These are phyloP conservation scores for Melastoma malabathricum DNA, from an alignment of 345 rosid genomes.

Conservation along the genomic window DNA sequence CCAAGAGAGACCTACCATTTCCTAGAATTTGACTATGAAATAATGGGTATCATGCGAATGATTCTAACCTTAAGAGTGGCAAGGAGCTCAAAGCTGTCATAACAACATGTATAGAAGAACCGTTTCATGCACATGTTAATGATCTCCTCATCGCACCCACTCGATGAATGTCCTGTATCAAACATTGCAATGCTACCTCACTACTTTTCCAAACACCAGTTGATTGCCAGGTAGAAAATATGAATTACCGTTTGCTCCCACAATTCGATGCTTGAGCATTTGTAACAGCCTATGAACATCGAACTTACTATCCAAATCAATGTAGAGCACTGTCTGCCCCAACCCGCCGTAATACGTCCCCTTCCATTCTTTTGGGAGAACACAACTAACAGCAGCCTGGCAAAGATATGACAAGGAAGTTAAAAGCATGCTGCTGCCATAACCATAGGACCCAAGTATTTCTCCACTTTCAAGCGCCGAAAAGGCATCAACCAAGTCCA, in stretches of 20 bases:
- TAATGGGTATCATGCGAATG: conserved; percentile 1
- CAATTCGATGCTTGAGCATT: conserved; percentile 43
- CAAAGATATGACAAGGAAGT: not conserved
- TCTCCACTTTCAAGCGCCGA: not conserved
- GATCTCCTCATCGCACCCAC: conserved; percentile 28
- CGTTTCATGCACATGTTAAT: conserved; percentile 45
- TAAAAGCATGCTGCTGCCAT: too few relatives aligned
- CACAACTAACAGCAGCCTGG: conserved; percentile 43
- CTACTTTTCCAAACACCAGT: not conserved
- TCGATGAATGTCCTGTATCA: conserved; percentile 1
- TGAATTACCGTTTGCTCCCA: conserved; percentile 15
- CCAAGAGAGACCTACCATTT: too few relatives aligned
- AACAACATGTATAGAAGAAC: conserved; percentile 52
- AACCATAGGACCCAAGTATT: too few relatives aligned
- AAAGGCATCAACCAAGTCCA: not conserved
- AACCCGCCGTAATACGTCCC: conserved; percentile 60
- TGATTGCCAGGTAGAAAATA: not conserved
- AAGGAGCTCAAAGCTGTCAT: conserved; percentile 51
- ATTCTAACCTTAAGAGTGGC: conserved; percentile 54
- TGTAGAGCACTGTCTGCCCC: conserved; percentile 36
- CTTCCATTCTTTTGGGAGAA: conserved; percentile 57
- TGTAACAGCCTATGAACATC: conserved; percentile 46
- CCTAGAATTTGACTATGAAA: too few relatives aligned
- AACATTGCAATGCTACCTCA: not conserved
- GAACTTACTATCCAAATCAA: conserved; percentile 74